phyloP scores from a whole-genome alignment of 176 grass and related monocot genomes.

The Aegilops sharonensis region DNA sequence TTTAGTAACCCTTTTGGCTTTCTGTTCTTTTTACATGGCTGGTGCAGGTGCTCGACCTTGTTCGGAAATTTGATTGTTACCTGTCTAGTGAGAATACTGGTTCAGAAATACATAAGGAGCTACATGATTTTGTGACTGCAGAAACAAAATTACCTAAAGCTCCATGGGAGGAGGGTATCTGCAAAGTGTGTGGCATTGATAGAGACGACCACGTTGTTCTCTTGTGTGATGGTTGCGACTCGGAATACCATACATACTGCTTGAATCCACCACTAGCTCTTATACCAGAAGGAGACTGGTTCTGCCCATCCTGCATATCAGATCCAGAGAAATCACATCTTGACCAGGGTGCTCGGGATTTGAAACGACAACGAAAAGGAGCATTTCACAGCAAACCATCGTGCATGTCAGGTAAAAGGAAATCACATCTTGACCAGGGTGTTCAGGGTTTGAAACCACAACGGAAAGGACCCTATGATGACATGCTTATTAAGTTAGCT shows the following conservation, averaged over 20 bases:
- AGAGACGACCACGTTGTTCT: slow-evolving; percentile 88
- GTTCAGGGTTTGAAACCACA: slow-evolving; percentile 38
- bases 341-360: background rate
- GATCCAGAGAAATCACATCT: background rate
- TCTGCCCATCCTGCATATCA: slow-evolving; percentile 51
- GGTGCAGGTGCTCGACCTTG: slow-evolving; percentile 69
- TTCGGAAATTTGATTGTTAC: slow-evolving; percentile 61
- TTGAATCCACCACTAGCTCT: slow-evolving; percentile 78
- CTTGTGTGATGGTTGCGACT: slow-evolving; percentile 85
- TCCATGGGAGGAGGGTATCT: slow-evolving; percentile 96
- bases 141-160: slow-evolving; percentile 71
- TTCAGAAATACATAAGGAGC: slow-evolving; percentile 41
- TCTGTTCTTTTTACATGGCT: slow-evolving; percentile 28
- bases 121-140: slow-evolving; percentile 62
- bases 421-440: slow-evolving; percentile 29
- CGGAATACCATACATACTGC: slow-evolving; percentile 97
- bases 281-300: slow-evolving; percentile 95
- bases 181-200: slow-evolving; percentile 98
- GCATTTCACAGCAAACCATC: background rate
- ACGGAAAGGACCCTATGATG: slow-evolving; percentile 58
- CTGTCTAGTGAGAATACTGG: slow-evolving; percentile 32
- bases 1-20: slow-evolving; percentile 15
- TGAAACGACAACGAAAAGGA: background rate
- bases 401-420: slow-evolving; percentile 52
- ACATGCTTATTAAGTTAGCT: slow-evolving; percentile 57